phyloP scores from a whole-genome alignment of 768 basidiomycete genomes.

The Xerocomellus intermedius region DNA sequence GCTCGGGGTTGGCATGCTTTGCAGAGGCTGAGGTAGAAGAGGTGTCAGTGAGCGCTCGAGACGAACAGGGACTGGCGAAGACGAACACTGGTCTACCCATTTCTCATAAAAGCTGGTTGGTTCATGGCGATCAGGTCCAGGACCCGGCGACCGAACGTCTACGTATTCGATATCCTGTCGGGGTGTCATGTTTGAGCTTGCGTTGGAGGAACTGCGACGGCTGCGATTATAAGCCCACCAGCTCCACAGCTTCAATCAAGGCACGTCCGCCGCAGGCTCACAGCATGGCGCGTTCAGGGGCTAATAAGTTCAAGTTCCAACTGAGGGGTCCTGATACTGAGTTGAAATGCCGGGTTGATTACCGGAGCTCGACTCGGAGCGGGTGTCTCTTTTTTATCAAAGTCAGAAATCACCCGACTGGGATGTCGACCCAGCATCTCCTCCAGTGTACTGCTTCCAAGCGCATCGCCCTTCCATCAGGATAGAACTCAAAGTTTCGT shows the following conservation, averaged over 20 bases:
- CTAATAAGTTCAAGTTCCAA: constrained; percentile 20
- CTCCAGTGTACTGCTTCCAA: constrained; percentile 92
- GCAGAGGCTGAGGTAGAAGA: constrained; percentile 46
- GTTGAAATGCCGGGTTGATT: constrained; percentile 15
- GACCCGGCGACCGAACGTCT: constrained; percentile 13
- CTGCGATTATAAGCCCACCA: constrained; percentile 1
- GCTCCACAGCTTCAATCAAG: constrained; percentile 9
- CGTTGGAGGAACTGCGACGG: not conserved
- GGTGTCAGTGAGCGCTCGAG: constrained; percentile 3
- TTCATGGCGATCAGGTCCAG: not conserved
- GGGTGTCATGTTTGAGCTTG: constrained; percentile 13
- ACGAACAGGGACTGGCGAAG: not conserved
- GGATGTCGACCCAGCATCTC: constrained; percentile 92
- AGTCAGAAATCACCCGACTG: not conserved
- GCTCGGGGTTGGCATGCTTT: constrained; percentile 43
- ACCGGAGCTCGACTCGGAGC: no score
- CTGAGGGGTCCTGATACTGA: not conserved
- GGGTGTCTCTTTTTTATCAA: not conserved
- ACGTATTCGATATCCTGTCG: constrained; percentile 28
- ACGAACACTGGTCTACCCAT: constrained; percentile 54
- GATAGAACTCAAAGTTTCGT: constrained; percentile 93
- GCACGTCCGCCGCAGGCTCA: not conserved
- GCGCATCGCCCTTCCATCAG: constrained; percentile 95
- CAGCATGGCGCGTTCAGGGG: constrained; percentile 12
- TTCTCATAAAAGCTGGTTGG: constrained; percentile 44